phyloP scores from a whole-genome alignment of 2,329 filamentous ascomycete genomes.

The Colletotrichum liaoningense region DNA sequence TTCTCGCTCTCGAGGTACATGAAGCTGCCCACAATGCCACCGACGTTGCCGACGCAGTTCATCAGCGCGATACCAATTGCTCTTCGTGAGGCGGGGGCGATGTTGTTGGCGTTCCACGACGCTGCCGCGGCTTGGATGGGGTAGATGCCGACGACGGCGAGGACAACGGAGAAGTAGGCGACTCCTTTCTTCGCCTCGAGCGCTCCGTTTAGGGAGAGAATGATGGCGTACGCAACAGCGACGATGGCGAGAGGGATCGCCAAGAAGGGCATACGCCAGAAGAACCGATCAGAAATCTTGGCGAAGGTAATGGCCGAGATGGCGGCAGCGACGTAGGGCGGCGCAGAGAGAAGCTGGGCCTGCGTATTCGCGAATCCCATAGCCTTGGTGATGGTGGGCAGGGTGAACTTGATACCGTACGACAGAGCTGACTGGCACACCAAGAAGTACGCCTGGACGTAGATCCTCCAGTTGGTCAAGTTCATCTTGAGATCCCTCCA shows the following conservation, averaged over 20 bases:
- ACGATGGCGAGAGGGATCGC: conserved; percentile 32
- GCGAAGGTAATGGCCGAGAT: conserved; percentile 71
- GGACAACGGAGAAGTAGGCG: conserved; percentile 34
- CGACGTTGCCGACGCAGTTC: conserved; percentile 44
- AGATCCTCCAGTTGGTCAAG: conserved; percentile 46
- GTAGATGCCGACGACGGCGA: conserved; percentile 35
- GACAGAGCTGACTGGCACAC: conserved; percentile 45
- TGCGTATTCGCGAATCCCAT: conserved; percentile 48
- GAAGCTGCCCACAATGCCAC: conserved; percentile 44
- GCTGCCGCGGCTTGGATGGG: conserved; percentile 34
- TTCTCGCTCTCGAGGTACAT: conserved; percentile 43
- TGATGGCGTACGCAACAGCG: conserved; percentile 31
- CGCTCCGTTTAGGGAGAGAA: conserved; percentile 25
- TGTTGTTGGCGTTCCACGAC: conserved; percentile 40
- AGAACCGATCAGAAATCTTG: conserved; percentile 73
- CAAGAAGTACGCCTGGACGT: conserved; percentile 48
- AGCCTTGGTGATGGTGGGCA: conserved; percentile 48
- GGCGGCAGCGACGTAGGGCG: conserved; percentile 40
- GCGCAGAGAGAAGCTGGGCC: conserved; percentile 43
- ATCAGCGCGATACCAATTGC: conserved; percentile 44
- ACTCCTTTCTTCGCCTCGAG: conserved; percentile 21
- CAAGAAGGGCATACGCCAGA: conserved; percentile 64
- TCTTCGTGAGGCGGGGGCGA: conserved; percentile 39
- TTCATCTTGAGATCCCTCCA: conserved; percentile 43
- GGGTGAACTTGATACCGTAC: conserved; percentile 50